These are phyloP conservation scores for Massospora cicadina DNA, from an alignment of 371 early-diverging fungal genomes.

Conservation along the genomic window DNA sequence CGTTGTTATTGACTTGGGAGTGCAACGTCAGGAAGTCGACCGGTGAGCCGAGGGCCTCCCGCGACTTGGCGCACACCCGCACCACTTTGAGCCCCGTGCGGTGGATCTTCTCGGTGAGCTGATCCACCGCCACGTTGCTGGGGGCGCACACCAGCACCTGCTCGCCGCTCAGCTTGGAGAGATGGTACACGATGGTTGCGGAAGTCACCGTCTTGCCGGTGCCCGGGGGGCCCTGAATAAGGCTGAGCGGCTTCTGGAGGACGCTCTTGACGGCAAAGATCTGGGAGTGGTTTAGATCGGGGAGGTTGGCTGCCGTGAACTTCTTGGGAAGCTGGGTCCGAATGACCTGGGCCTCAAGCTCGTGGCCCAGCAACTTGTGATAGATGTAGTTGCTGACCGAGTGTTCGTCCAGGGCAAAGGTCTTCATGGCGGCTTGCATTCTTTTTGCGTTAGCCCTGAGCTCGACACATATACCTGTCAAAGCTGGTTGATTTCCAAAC, in stretches of 20 bases:
- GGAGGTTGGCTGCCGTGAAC: constrained; percentile 80
- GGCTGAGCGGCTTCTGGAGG: constrained; percentile 70
- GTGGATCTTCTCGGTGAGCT: constrained; percentile 92
- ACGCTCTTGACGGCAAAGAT: constrained; percentile 85
- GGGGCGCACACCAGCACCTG: constrained; percentile 96
- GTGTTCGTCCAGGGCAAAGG: constrained; percentile 83
- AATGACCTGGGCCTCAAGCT: constrained; percentile 59
- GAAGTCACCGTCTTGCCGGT: constrained; percentile 98
- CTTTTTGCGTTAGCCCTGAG: constrained; percentile 36
- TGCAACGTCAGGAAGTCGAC: constrained; percentile 84
- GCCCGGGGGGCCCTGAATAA: constrained; percentile 96
- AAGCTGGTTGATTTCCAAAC: constrained; percentile 97
- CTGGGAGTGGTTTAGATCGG: constrained; percentile 96
- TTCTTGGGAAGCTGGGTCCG: constrained; percentile 64
- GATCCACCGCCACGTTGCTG: constrained; percentile 98
- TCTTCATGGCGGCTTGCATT: constrained; percentile 89
- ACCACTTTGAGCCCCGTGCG: constrained; percentile 90
- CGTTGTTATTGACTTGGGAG: constrained; percentile 85
- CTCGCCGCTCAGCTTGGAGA: constrained; percentile 77
- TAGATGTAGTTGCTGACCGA: constrained; percentile 90
- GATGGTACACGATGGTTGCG: constrained; percentile 92
- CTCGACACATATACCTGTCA: constrained; percentile 62
- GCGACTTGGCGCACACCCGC: constrained; percentile 81
- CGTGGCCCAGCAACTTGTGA: constrained; percentile 84
- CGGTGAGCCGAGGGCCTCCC: constrained; percentile 85